phyloP scores from a whole-genome alignment of 139 green algal species.

The Chlorella sp. region DNA sequence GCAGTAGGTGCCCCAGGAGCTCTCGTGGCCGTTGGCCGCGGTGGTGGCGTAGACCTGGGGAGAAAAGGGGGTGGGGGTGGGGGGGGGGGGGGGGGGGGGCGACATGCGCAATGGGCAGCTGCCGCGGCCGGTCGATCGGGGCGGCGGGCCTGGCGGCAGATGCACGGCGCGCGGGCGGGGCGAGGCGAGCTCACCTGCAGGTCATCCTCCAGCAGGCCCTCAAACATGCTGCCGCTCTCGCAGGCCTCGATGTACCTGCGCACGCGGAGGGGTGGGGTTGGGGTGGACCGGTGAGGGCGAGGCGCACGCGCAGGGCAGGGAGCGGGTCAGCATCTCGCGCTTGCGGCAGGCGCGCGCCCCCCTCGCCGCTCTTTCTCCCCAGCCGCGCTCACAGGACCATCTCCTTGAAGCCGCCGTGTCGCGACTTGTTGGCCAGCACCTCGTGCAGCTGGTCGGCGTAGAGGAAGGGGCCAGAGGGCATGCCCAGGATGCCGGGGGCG shows the following conservation, averaged over 20 bases:
- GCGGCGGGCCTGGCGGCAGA: too few relatives aligned
- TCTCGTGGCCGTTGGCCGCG: constrained; percentile 87
- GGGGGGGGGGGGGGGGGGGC: too few relatives aligned
- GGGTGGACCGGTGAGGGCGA: not conserved
- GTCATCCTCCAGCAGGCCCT: constrained; percentile 70
- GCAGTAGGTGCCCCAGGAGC: constrained; percentile 93
- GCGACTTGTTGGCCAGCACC: constrained; percentile 52
- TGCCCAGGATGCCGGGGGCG: constrained; percentile 85
- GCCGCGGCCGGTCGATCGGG: too few relatives aligned
- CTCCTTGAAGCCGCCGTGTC: constrained; percentile 73
- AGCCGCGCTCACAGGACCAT: constrained; percentile 69
- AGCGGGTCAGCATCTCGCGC: not conserved
- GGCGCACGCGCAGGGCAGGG: too few relatives aligned
- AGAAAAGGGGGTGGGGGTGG: too few relatives aligned
- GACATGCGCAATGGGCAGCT: too few relatives aligned
- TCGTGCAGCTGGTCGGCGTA: constrained; percentile 87
- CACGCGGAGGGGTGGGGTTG: too few relatives aligned
- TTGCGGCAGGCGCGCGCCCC: not conserved
- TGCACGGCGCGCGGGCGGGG: too few relatives aligned
- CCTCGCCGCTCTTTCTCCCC: not conserved
- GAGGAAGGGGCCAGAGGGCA: constrained; percentile 85
- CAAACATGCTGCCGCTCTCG: constrained; percentile 92
- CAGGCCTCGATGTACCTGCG: constrained; percentile 88
- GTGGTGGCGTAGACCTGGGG: constrained; percentile 87
- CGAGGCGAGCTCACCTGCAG: too few relatives aligned